Conservation (phyloP, 257 asterid genomes). For the Lantana camara region DNA sequence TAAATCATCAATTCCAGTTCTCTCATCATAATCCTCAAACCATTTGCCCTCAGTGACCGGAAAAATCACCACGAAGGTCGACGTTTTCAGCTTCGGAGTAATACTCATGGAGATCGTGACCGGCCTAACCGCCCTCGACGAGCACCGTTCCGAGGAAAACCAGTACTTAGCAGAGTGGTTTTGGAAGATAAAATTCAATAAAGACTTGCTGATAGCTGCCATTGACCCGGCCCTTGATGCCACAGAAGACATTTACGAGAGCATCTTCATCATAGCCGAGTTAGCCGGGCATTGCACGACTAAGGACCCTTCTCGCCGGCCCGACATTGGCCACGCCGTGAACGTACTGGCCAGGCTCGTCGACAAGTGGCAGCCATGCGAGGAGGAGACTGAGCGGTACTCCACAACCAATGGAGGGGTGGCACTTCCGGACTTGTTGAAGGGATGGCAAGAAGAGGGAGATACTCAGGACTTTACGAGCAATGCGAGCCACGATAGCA, state of each 20-base stretch:
- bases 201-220: not conserved
- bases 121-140: not conserved
- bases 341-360: not conserved
- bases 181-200: not conserved
- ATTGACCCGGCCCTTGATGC: not conserved
- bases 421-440: not conserved
- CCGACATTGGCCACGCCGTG: not conserved
- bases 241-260: not conserved
- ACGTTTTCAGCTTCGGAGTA: not conserved
- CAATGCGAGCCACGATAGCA: no score
- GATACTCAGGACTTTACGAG: not conserved
- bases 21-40: not conserved
- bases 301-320: not conserved
- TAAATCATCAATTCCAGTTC: no score
- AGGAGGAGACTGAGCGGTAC: not conserved
- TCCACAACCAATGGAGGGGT: not conserved
- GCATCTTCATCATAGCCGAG: not conserved
- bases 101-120: not conserved
- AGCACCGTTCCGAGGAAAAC: not conserved
- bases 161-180: not conserved
- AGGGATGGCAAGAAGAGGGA: not conserved
- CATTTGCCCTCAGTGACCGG: not conserved
- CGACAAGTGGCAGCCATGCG: not conserved
- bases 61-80: not conserved
- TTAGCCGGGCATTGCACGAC: not conserved